Percentiles rank a stretch among this genome's conserved stretches.
Evolutionary conservation across 768 basidiomycete species (phyloP).

Genomic region (Termitomyces sp.): DNA sequence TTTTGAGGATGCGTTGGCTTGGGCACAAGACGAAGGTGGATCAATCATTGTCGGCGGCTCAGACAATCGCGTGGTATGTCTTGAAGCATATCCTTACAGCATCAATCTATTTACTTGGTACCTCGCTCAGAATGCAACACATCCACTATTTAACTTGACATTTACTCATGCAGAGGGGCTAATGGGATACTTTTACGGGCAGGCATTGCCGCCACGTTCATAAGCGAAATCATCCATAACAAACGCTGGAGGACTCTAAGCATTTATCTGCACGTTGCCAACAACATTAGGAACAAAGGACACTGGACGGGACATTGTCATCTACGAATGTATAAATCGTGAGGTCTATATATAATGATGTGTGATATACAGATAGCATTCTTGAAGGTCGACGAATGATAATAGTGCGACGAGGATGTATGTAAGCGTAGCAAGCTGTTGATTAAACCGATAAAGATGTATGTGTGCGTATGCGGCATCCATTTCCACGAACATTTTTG

Average conservation of each 20-base stretch:
- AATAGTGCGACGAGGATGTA: neutral
- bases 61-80: conserved; percentile 59
- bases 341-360: neutral
- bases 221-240: neutral
- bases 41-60: conserved; percentile 51
- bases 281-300: neutral
- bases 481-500: neutral
- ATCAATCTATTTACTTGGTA: neutral
- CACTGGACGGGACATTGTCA: neutral
- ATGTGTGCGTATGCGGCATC: neutral
- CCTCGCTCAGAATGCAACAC: conserved; percentile 64
- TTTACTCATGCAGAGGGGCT: conserved; percentile 60
- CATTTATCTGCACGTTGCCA: neutral
- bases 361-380: neutral
- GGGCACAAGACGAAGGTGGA: conserved; percentile 63
- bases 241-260: neutral
- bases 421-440: too few species aligned
- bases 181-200: conserved; percentile 71
- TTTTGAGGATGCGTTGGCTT: conserved; percentile 54
- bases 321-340: neutral
- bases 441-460: neutral
- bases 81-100: neutral
- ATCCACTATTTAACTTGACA: conserved; percentile 74
- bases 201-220: conserved; percentile 35
- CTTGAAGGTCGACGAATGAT: neutral